Evolutionary conservation across 495 filamentous ascomycete species (phyloP).

Genomic region (Penicillium odoratum): DNA sequence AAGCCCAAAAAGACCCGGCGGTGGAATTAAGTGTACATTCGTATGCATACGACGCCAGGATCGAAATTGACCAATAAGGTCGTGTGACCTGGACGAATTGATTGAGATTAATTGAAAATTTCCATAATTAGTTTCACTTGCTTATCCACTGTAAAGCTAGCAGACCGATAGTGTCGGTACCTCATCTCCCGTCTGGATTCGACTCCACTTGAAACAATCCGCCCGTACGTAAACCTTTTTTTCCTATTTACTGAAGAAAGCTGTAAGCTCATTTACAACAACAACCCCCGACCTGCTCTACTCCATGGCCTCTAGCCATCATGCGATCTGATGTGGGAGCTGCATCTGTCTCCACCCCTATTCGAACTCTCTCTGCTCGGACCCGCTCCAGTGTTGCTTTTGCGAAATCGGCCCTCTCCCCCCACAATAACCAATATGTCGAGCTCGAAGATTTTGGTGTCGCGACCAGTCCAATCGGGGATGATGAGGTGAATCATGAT

Average conservation of each 20-base stretch:
- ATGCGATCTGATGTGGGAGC: conserved; percentile 12
- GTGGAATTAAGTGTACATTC: conserved; percentile 4
- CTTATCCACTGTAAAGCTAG: neutral
- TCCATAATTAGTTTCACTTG: neutral
- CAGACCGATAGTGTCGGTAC: conserved; percentile 1
- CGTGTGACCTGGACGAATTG: neutral
- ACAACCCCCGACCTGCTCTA: neutral
- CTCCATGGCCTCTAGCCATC: conserved; percentile 5
- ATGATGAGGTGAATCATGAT: conserved; percentile 1
- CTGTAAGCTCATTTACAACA: neutral
- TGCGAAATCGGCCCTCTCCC: conserved; percentile 7
- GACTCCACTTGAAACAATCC: neutral
- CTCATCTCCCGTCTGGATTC: conserved; percentile 1
- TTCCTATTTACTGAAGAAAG: neutral
- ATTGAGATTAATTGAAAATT: conserved; percentile 3
- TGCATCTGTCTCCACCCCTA: conserved; percentile 8
- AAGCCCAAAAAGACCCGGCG: neutral
- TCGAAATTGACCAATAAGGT: neutral
- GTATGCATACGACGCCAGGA: conserved; percentile 2
- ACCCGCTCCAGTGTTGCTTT: conserved; percentile 9
- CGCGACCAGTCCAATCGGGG: neutral
- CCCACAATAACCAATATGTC: conserved; percentile 14
- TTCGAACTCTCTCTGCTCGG: conserved; percentile 3
- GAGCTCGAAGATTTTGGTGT: conserved; percentile 16
- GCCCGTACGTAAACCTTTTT: conserved; percentile 1